Evolutionary conservation across 108 stramenopile species (phyloP).

Genomic region (Fragilaria radians): DNA sequence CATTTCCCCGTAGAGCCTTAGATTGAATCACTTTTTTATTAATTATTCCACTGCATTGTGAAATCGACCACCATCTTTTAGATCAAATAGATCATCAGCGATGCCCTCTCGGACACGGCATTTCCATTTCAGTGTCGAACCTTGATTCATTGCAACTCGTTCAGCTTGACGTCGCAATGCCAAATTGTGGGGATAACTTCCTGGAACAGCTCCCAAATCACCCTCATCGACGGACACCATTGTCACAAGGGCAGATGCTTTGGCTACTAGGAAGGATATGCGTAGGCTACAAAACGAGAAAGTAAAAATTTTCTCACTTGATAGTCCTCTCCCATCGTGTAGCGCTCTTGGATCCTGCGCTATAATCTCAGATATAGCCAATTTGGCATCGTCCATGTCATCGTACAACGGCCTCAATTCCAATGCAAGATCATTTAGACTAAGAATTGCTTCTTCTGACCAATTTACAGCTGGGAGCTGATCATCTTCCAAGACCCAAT

Average conservation of each 20-base stretch:
- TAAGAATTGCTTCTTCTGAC: not conserved
- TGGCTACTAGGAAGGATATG: not conserved
- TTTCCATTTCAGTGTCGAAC: not conserved
- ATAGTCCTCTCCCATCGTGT: not conserved
- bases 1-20: no score
- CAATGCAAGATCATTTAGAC: not conserved
- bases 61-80: conserved; percentile 1
- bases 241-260: not conserved
- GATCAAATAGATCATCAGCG: not conserved
- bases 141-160: not conserved
- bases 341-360: conserved; percentile 3
- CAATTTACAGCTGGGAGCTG: conserved; percentile 1
- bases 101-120: conserved; percentile 1
- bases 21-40: no score
- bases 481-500: conserved; percentile 6
- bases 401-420: not conserved
- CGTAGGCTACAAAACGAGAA: conserved; percentile 6
- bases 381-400: not conserved
- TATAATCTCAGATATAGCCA: conserved; percentile 7
- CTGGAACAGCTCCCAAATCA: not conserved
- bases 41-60: no score
- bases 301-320: not conserved
- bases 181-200: conserved; percentile 5
- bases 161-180: conserved; percentile 1
- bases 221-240: not conserved